Conservation (phyloP, 129 eudicot genomes). For the Arctium lappa region DNA sequence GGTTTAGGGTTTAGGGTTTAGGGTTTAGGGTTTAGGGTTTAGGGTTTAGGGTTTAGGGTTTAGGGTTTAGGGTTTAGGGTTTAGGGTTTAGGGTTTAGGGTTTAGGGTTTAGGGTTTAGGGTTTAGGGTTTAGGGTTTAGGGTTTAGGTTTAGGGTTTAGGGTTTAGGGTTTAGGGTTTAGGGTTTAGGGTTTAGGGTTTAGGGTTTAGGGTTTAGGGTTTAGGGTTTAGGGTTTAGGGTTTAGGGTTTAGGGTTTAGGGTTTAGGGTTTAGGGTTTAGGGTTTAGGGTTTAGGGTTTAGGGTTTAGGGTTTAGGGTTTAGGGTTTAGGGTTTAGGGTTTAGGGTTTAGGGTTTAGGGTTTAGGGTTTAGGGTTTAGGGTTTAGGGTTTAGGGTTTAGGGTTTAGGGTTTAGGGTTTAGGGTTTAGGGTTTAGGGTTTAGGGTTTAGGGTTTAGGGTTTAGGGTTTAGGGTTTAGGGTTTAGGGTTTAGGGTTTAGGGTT, state of each 20-base stretch:
- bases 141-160: neutral
- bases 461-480: neutral
- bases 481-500: no score
- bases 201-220: neutral
- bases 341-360: neutral
- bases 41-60: neutral
- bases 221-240: neutral
- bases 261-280: neutral
- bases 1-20: neutral
- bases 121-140: neutral
- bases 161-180: neutral
- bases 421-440: neutral
- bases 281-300: neutral
- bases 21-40: constrained; percentile 7
- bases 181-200: neutral
- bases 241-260: neutral
- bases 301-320: neutral
- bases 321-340: neutral
- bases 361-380: neutral
- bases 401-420: neutral
- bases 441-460: constrained; percentile 12
- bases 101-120: neutral
- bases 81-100: neutral
- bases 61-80: neutral
- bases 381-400: neutral